A percentile compares a stretch with the other conserved stretches of the same genome.
phyloP scores from a whole-genome alignment of 2,329 filamentous ascomycete species.

The Exophiala aquamarina region DNA sequence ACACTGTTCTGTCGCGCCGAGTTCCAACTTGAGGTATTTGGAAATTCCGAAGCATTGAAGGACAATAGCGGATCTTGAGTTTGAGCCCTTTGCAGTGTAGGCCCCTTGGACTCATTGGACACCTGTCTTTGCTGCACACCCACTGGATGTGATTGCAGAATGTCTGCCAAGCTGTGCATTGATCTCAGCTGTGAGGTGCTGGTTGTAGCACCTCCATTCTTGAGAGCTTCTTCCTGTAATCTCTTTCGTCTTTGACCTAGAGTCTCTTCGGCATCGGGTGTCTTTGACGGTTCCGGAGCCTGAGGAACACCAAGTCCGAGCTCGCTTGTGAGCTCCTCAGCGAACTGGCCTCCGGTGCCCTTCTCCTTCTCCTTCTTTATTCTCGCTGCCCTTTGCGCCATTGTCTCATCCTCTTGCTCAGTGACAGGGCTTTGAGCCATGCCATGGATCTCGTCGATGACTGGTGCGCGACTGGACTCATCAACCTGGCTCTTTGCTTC shows the following conservation, averaged over 20 bases:
- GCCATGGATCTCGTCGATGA: constrained; percentile 32
- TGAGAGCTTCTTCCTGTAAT: constrained; percentile 41
- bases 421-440: constrained; percentile 21
- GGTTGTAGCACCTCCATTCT: constrained; percentile 7
- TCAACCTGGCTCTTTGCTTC: constrained; percentile 14
- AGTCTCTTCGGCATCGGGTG: constrained; percentile 43
- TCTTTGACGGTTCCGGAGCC: constrained; percentile 25
- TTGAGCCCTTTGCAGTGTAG: constrained; percentile 1
- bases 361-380: constrained; percentile 38
- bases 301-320: constrained; percentile 33
- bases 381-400: constrained; percentile 45
- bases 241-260: constrained; percentile 47
- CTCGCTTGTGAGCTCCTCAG: constrained; percentile 43
- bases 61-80: constrained; percentile 3
- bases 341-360: constrained; percentile 39
- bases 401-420: constrained; percentile 44
- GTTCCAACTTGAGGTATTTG: constrained; percentile 7
- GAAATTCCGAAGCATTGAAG: background rate
- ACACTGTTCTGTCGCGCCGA: constrained; percentile 14
- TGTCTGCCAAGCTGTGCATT: constrained; percentile 47
- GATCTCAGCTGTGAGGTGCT: constrained; percentile 31
- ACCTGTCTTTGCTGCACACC: constrained; percentile 24
- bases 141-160: constrained; percentile 56
- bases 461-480: constrained; percentile 27
- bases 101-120: constrained; percentile 15